Evolutionary conservation across 495 filamentous ascomycete species (phyloP).

Genomic region (Aspergillus hancockii): DNA sequence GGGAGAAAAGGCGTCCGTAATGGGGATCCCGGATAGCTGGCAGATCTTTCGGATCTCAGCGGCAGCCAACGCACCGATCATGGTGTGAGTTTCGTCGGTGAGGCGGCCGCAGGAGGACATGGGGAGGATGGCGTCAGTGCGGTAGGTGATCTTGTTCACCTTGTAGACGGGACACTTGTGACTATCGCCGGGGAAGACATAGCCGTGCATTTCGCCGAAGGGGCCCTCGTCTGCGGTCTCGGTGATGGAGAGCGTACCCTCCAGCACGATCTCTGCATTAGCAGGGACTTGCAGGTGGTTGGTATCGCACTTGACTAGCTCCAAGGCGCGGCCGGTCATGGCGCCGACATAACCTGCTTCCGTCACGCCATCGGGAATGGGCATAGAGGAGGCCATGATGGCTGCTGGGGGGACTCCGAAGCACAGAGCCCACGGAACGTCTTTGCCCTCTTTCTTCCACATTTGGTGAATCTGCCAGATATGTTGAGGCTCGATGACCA

Average conservation of each 20-base stretch:
- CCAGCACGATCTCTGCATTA: conserved; percentile 40
- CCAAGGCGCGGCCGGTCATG: conserved; percentile 30
- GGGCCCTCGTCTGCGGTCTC: conserved; percentile 38
- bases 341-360: conserved; percentile 40
- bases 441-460: conserved; percentile 37
- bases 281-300: conserved; percentile 39
- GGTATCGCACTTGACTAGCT: conserved; percentile 43
- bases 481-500: conserved; percentile 34
- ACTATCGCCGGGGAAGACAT: conserved; percentile 32
- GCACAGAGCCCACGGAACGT: conserved; percentile 37
- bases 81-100: conserved; percentile 35
- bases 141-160: conserved; percentile 39
- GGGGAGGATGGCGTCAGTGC: conserved; percentile 35
- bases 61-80: conserved; percentile 26
- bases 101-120: conserved; percentile 29
- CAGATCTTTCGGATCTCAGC: conserved; percentile 34
- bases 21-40: conserved; percentile 26
- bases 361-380: conserved; percentile 34
- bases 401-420: conserved; percentile 44
- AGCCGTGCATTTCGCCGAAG: conserved; percentile 38
- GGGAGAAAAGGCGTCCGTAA: conserved; percentile 25
- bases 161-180: conserved; percentile 32
- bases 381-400: conserved; percentile 40
- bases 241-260: conserved; percentile 35
- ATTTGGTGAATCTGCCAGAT: conserved; percentile 35